Percentiles rank a stretch among this genome's conserved stretches.
Evolutionary conservation across 2,329 filamentous ascomycete genomes (phyloP).

Genomic region (Xylaria sp.): DNA sequence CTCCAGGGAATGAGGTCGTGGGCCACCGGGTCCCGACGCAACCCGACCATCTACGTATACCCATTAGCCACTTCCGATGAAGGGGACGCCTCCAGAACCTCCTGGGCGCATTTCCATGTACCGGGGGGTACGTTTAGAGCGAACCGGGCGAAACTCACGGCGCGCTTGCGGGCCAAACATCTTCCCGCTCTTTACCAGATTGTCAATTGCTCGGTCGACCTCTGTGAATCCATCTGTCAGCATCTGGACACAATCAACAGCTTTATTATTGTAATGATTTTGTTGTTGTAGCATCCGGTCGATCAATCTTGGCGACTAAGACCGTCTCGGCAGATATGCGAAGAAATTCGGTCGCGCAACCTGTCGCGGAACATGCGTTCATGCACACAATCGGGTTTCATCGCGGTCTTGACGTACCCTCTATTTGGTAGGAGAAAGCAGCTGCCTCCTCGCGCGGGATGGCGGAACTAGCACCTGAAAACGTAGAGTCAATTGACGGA

Average conservation of each 20-base stretch:
- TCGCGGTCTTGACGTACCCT: constrained; percentile 66
- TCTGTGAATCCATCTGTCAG: constrained; percentile 58
- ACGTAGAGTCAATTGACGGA: constrained; percentile 29
- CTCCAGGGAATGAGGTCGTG: constrained; percentile 84
- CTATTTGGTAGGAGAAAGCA: constrained; percentile 86
- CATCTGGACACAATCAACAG: constrained; percentile 3
- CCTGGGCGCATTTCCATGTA: constrained; percentile 16
- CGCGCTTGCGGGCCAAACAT: constrained; percentile 74
- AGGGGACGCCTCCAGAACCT: constrained; percentile 31
- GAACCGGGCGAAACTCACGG: constrained; percentile 75
- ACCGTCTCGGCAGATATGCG: background rate
- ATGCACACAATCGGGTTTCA: background rate
- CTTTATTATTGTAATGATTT: background rate
- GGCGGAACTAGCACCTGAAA: constrained; percentile 71
- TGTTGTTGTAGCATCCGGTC: background rate
- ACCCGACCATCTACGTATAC: constrained; percentile 67
- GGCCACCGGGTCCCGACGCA: constrained; percentile 57
- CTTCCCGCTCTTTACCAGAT: constrained; percentile 95
- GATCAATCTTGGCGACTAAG: background rate
- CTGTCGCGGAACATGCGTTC: constrained; percentile 4
- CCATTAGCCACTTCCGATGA: constrained; percentile 30
- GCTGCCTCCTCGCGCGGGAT: constrained; percentile 72
- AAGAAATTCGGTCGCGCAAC: constrained; percentile 9
- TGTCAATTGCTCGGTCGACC: constrained; percentile 94
- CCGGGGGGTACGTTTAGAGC: constrained; percentile 38